Base-by-base conservation (phyloP, 2,329 filamentous ascomycete genomes). In the Zymoseptoria pseudotritici region DNA sequence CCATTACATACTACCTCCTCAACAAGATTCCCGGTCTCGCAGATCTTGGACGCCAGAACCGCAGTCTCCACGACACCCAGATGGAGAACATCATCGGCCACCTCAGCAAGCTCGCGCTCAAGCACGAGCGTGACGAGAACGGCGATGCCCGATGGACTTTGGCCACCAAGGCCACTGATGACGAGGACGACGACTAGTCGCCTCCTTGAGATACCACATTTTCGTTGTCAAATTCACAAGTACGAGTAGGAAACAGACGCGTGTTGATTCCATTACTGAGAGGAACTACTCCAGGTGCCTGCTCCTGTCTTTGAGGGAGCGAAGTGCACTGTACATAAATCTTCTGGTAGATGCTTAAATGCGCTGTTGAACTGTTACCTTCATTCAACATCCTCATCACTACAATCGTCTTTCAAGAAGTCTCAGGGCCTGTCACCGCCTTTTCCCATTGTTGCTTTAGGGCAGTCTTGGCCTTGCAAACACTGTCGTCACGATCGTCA, bases 1-100 rank as follows among this genome's bases (percentile, higher is more conserved):
- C 84, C 68, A 84, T 87, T 67, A 82, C 85, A 63, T 87, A 87
- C 78, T 83, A 79, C 73, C 72, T 85, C 51, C 79, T 87, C 65
- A 85, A 85, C 78, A 77, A 79, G 71, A 80, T 85, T 67, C 67
- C 74, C 36, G 82, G 78, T 77, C 79, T 87, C 63, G 80, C 84
- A 71, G 80, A 86, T 71, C 79, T 87, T 36, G 85, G 85, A 62
- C 82, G 85, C 72, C 82, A 84, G 77, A 80, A 84, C 75, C 81
- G 85, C 67, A 81, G 77, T 70, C 75, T 78, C 69, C 82, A 83
- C 76, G 83, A 87, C 71, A 85, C 83, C 63, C 77, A 82, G 63
- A 82, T 86, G 72, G 84, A 87, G 80, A 86, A 87, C 76, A 83
- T 86, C 74, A 81, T 87, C 67, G 80, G 79, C 54, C 83, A 84